Evolutionary conservation across 1,284 basidiomycete species (phyloP).

Genomic region (Coriolopsis trogii): DNA sequence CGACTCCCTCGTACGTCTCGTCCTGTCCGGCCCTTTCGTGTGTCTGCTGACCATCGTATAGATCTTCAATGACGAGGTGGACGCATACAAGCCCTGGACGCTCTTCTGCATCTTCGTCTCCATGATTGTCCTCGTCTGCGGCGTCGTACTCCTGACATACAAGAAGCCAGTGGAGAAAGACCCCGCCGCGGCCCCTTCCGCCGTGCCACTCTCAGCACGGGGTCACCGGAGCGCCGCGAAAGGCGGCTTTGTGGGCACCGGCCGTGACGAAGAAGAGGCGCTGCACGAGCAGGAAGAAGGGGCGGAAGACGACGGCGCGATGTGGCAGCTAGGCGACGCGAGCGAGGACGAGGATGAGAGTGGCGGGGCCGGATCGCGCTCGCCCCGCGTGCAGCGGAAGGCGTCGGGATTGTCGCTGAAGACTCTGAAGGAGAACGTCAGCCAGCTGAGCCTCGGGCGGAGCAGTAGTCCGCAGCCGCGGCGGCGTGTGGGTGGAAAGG

Average conservation of each 20-base stretch:
- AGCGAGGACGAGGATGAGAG: slow-evolving; percentile 60
- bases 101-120: slow-evolving; percentile 86
- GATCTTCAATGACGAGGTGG: slow-evolving; percentile 82
- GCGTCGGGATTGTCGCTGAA: slow-evolving; percentile 12
- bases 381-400: slow-evolving; percentile 13
- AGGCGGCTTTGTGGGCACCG: slow-evolving; percentile 17
- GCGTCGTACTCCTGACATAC: slow-evolving; percentile 84
- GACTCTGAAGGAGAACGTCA: not conserved
- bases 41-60: slow-evolving; percentile 14
- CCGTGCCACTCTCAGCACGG: slow-evolving; percentile 17
- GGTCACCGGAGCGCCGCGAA: slow-evolving; percentile 16
- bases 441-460: slow-evolving; percentile 11
- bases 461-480: not conserved
- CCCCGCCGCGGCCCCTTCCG: slow-evolving; percentile 17
- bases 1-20: slow-evolving; percentile 54
- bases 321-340: slow-evolving; percentile 70
- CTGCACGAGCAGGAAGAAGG: slow-evolving; percentile 37
- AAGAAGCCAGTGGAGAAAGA: slow-evolving; percentile 72
- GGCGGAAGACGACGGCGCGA: slow-evolving; percentile 45
- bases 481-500: slow-evolving; percentile 12
- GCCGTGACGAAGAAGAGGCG: slow-evolving; percentile 40
- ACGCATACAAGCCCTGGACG: slow-evolving; percentile 83
- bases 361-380: too few species aligned
- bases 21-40: not conserved
- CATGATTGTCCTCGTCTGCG: slow-evolving; percentile 82